Conservation (phyloP, 257 asterid species). For the Solanum tarijense region DNA sequence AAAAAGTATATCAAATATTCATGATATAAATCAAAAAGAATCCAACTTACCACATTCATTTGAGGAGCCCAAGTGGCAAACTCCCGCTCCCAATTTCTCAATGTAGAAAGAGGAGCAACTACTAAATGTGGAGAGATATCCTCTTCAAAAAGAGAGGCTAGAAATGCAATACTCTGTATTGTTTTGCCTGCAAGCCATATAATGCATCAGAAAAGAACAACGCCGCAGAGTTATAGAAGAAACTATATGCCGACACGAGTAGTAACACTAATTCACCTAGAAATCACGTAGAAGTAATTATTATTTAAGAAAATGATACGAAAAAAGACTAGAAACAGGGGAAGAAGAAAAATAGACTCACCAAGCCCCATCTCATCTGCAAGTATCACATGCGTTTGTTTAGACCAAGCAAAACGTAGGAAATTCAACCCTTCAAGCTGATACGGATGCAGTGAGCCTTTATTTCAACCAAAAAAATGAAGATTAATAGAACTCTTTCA, state of each 20-base stretch:
- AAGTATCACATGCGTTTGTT: conserved; percentile 91
- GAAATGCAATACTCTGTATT: conserved; percentile 91
- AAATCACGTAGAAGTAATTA: not conserved
- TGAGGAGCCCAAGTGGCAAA: conserved; percentile 99
- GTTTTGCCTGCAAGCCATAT: conserved; percentile 68
- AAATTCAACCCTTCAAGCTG: conserved; percentile 98
- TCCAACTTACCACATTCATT: conserved; percentile 86
- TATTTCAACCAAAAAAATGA: not conserved
- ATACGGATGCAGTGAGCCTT: conserved; percentile 96
- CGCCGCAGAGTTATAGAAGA: not conserved
- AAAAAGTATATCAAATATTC: conserved; percentile 1
- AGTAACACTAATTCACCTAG: not conserved
- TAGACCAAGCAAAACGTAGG: conserved; percentile 90
- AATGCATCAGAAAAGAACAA: conserved; percentile 7
- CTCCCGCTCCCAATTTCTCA: conserved; percentile 99
- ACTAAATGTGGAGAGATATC: conserved; percentile 75
- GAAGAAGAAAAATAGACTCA: conserved; percentile 22
- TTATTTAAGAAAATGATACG: not conserved
- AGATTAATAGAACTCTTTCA: not conserved
- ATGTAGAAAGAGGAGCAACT: conserved; percentile 92
- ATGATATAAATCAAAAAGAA: not conserved
- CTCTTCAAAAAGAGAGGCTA: conserved; percentile 86
- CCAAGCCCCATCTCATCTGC: conserved; percentile 99
- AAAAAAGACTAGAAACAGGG: not conserved
- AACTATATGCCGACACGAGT: not conserved